Conservation (phyloP, 73 alveolate species). For the Paramecium biaurelia region DNA sequence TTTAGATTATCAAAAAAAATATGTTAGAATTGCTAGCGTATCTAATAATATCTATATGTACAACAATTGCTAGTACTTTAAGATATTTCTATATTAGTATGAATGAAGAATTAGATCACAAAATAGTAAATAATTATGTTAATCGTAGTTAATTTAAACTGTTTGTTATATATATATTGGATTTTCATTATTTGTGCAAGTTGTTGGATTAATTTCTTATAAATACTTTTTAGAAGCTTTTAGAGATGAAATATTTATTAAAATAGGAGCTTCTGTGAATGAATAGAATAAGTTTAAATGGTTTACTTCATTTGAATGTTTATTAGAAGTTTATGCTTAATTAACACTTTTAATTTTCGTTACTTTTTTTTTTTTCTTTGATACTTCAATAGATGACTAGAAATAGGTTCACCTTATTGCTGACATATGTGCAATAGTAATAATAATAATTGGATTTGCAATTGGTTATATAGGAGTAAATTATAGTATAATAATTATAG, state of each 20-base stretch:
- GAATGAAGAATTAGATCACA: not conserved
- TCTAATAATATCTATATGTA: not conserved
- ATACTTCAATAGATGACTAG: not conserved
- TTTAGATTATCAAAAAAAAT: not conserved
- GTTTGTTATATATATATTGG: not conserved
- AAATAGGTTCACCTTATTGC: not conserved
- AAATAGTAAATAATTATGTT: not conserved
- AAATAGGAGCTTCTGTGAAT: not conserved
- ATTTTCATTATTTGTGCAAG: not conserved
- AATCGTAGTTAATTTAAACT: not conserved
- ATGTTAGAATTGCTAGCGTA: constrained; percentile 4
- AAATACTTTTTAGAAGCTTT: not conserved
- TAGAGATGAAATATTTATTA: not conserved
- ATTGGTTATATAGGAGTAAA: not conserved
- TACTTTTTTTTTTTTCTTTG: constrained; percentile 7
- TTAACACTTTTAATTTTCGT: not conserved
- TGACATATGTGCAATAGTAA: not conserved
- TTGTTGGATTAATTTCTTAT: not conserved
- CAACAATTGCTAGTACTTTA: constrained; percentile 14
- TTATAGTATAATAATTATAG: not conserved
- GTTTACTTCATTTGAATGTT: not conserved
- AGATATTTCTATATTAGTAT: not conserved
- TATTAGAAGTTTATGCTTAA: not conserved
- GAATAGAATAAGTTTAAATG: not conserved
- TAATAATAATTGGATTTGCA: not conserved